Base-by-base conservation (phyloP, 2,329 filamentous ascomycete genomes). In the Neophaeococcomyces mojaviensis region DNA sequence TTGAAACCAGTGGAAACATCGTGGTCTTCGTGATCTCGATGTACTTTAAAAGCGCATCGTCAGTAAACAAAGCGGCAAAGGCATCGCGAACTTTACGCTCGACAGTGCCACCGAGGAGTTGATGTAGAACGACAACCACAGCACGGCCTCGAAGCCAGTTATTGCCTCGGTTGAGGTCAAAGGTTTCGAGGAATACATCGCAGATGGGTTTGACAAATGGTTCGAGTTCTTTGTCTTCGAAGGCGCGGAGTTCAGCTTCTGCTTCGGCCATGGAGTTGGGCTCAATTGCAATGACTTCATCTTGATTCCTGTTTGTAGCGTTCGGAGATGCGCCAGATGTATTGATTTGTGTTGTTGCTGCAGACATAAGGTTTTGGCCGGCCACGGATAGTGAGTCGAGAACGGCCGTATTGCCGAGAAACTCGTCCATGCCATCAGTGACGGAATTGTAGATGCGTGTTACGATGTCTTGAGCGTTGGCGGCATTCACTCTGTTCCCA, bases 161-260 rank as follows among this genome's bases (percentile, higher is more conserved):
- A 66, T 94, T 96, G 33, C 90, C 89, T 50, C 84, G 82, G 64
- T 96, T 94, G 32, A 98, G 76, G 60, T 95, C 89, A 60, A 98
- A 98, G 0, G 88, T 79, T 62, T 98, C 92, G 13, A 98, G 77
- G 67, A 98, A 98, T 49, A 98, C 82, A 64, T 98, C 92, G 65
- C 89, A 96, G 51, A 98, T 96, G 3, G 92, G 94, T 63, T 96
- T 98, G 58, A 98, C 92, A 59, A 98, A 97, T 1, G 92, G 92
- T 61, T 94, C 88, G 2, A 88, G 73, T 57, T 95, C 88, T 58
- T 82, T 83, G 61, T 86, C 83, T 65, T 97, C 90, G 59, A 94
- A 97, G 0, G 90, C 90, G 48, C 89, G 86, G 39, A 98, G 72
- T 65, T 97, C 92, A 0, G 90, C 90, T 66, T 97, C 89, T 0